Evolutionary conservation across 495 filamentous ascomycete genomes (phyloP).

Genomic region (Podospora australis): DNA sequence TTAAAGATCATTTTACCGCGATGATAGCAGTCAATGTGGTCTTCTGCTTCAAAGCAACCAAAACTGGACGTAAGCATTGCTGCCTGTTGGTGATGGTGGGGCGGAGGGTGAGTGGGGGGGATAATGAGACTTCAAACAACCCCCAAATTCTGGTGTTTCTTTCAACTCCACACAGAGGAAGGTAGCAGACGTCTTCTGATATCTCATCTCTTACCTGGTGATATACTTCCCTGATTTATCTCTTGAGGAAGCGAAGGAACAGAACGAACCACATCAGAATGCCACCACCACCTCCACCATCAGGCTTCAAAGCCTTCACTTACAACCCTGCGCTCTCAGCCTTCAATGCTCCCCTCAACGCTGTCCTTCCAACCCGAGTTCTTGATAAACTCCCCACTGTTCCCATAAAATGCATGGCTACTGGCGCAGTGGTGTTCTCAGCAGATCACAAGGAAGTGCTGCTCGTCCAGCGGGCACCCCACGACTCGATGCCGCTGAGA

Average conservation of each 20-base stretch:
- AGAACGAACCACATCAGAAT: neutral
- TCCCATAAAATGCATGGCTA: constrained; percentile 19
- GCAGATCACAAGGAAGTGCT: constrained; percentile 27
- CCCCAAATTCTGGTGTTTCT: no score
- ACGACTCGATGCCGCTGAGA: constrained; percentile 42
- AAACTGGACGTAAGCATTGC: no score
- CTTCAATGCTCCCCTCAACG: constrained; percentile 19
- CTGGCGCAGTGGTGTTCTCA: constrained; percentile 36
- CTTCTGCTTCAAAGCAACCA: no score
- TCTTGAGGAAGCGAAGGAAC: neutral
- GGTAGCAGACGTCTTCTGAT: no score
- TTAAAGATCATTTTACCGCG: neutral
- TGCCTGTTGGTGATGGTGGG: no score
- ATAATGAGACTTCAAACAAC: no score
- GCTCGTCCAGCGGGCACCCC: constrained; percentile 45
- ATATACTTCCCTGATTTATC: neutral
- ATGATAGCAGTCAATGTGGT: no score
- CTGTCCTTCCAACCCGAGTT: constrained; percentile 19
- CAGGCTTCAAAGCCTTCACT: constrained; percentile 23
- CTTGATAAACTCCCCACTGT: no score
- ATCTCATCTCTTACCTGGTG: no score
- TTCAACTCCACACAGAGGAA: no score
- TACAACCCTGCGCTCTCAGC: constrained; percentile 14
- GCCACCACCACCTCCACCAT: constrained; percentile 2
- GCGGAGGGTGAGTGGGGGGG: no score